Conservation (phyloP, 345 rosid genomes). For the Corymbia maculata region DNA sequence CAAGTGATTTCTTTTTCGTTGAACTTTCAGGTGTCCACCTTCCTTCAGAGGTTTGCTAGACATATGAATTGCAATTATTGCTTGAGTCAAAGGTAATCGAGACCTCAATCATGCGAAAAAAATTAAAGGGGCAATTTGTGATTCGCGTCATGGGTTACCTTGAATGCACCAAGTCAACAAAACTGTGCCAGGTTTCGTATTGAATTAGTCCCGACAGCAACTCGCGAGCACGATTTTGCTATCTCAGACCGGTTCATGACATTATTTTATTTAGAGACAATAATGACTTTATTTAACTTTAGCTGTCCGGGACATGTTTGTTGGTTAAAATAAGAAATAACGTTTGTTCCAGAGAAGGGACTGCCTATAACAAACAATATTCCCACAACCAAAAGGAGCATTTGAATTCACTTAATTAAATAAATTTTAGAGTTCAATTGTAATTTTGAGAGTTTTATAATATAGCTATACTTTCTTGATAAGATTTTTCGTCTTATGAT, state of each 20-base stretch:
- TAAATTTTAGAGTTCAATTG: too few relatives aligned
- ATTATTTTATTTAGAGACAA: neutral
- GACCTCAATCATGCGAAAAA: neutral
- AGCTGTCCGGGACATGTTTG: neutral
- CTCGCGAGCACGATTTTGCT: neutral
- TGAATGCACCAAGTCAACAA: neutral
- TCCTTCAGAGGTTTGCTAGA: neutral
- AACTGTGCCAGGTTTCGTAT: neutral
- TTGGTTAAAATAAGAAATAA: neutral
- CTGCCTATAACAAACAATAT: neutral
- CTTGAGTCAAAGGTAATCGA: neutral
- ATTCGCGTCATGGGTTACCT: neutral
- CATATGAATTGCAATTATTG: neutral
- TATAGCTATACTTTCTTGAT: too few relatives aligned
- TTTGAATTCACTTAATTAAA: neutral
- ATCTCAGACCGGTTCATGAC: neutral
- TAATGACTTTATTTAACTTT: neutral
- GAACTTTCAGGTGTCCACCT: neutral
- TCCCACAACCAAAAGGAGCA: neutral
- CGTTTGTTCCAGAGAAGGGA: neutral
- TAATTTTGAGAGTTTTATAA: too few relatives aligned
- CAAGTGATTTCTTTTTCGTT: neutral
- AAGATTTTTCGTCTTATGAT: neutral
- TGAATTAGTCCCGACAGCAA: neutral
- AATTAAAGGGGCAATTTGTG: neutral